These are phyloP conservation scores for Ricinus communis DNA, from an alignment of 345 rosid species.

Conservation along the genomic window DNA sequence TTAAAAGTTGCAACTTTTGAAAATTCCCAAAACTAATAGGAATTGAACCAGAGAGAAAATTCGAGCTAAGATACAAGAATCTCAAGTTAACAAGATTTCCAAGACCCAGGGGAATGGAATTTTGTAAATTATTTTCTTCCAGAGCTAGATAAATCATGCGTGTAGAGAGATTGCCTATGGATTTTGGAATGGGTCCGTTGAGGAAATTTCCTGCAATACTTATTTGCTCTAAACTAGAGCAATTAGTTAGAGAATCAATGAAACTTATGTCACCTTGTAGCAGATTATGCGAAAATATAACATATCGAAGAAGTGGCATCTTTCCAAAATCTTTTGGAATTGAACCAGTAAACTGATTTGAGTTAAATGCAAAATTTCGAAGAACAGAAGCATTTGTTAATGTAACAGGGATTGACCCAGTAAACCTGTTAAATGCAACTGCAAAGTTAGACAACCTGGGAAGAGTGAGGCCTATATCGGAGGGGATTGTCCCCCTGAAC, in stretches of 20 bases:
- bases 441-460: conserved; percentile 2
- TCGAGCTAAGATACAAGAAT: background rate
- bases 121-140: conserved; percentile 7
- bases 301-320: background rate
- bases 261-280: background rate
- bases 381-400: background rate
- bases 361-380: background rate
- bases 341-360: background rate
- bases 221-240: background rate
- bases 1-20: background rate
- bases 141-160: background rate
- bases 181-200: background rate
- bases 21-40: background rate
- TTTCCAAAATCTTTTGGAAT: background rate
- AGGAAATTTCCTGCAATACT: background rate
- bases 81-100: conserved; percentile 11
- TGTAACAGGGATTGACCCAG: background rate
- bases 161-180: background rate
- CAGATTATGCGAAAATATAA: background rate
- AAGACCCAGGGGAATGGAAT: conserved; percentile 6
- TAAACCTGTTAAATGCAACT: background rate
- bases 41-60: conserved; percentile 5
- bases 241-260: background rate
- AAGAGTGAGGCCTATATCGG: conserved; percentile 13
- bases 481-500: conserved; percentile 26